Percentiles rank a stretch among this genome's conserved stretches.
phyloP scores from a whole-genome alignment of 805 yeast genomes.

The Blastobotrys americana region DNA sequence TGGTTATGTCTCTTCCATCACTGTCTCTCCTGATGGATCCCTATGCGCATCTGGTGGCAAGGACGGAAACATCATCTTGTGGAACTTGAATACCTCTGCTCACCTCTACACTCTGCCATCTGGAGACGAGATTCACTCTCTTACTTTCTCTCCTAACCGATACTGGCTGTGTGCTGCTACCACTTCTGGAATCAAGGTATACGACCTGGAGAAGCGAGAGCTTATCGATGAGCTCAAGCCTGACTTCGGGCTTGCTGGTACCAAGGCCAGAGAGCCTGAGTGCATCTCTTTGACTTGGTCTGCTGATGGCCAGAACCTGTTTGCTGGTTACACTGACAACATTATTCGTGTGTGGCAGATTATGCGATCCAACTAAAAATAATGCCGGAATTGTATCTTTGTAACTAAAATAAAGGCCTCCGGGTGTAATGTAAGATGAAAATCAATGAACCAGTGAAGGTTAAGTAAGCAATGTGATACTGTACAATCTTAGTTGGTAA shows the following conservation, averaged over 20 bases:
- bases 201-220: conserved; percentile 90
- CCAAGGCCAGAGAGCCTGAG: conserved; percentile 93
- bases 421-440: neutral
- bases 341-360: conserved; percentile 99
- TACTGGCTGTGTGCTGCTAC: conserved; percentile 99
- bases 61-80: conserved; percentile 96
- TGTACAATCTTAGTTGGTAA: too few species aligned
- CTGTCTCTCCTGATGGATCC: conserved; percentile 99
- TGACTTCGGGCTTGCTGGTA: conserved; percentile 79
- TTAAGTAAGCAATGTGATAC: too few species aligned
- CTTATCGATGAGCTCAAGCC: conserved; percentile 97
- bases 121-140: conserved; percentile 94
- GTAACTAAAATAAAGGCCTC: neutral
- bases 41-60: conserved; percentile 99
- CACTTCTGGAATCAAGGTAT: conserved; percentile 94
- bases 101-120: conserved; percentile 90
- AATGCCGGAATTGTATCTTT: neutral
- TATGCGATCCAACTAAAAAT: conserved; percentile 48
- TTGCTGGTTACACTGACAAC: conserved; percentile 99
- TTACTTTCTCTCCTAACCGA: conserved; percentile 99
- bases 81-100: conserved; percentile 86
- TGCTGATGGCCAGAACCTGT: conserved; percentile 98
- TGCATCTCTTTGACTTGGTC: conserved; percentile 99
- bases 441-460: too few species aligned
- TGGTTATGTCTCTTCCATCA: conserved; percentile 95